A percentile compares a stretch with the other conserved stretches of the same genome.
Conservation (phyloP, 352 stramenopile genomes). For the Phytophthora colocasiae region DNA sequence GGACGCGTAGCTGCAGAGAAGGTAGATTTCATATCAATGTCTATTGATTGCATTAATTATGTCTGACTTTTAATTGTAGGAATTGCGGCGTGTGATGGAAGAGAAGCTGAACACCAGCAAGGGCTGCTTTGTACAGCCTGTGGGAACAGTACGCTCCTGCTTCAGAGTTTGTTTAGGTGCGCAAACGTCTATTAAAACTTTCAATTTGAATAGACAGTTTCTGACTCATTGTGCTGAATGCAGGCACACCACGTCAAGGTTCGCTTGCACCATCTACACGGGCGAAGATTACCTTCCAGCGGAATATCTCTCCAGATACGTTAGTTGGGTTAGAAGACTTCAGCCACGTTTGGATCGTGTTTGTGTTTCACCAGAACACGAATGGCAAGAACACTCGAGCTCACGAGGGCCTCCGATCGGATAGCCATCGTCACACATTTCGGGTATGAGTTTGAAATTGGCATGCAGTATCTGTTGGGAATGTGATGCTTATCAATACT, state of each 20-base stretch:
- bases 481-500: not conserved
- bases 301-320: conserved; percentile 80
- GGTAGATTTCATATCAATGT: conserved; percentile 17
- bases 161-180: conserved; percentile 73
- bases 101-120: conserved; percentile 81
- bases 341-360: conserved; percentile 91
- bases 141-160: conserved; percentile 81
- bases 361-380: conserved; percentile 92
- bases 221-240: conserved; percentile 6
- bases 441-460: conserved; percentile 17
- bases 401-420: conserved; percentile 64
- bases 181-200: not conserved
- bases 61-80: conserved; percentile 37
- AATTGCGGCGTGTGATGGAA: conserved; percentile 75
- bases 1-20: conserved; percentile 77
- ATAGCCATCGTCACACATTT: conserved; percentile 83
- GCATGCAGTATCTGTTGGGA: not conserved
- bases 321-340: conserved; percentile 79
- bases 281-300: conserved; percentile 78
- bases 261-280: conserved; percentile 76
- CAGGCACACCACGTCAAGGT: conserved; percentile 86
- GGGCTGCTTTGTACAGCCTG: conserved; percentile 79
- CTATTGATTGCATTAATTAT: conserved; percentile 1
- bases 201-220: not conserved
- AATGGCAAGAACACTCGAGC: conserved; percentile 84